Evolutionary conservation across 2,329 filamentous ascomycete genomes (phyloP).

Genomic region (Parascedosporium putredinis): DNA sequence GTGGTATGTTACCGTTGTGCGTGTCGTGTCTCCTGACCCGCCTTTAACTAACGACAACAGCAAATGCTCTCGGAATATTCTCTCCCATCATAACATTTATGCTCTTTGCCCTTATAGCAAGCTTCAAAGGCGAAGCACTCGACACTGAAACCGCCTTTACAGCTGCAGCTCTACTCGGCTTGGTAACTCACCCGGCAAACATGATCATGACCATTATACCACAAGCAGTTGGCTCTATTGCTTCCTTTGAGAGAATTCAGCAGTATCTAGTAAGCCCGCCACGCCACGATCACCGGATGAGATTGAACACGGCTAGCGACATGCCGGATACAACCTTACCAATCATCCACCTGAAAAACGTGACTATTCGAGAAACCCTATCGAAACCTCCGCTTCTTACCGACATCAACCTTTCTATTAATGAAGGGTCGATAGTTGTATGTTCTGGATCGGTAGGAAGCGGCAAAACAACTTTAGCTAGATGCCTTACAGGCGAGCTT

Average conservation of each 20-base stretch:
- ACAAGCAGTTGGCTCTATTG: conserved; percentile 11
- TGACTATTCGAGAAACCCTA: no score
- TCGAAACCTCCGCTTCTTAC: no score
- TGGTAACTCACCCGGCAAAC: background rate
- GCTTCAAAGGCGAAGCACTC: background rate
- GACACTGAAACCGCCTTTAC: background rate
- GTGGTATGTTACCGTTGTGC: background rate
- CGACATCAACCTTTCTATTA: no score
- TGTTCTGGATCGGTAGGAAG: conserved; percentile 11
- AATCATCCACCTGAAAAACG: conserved; percentile 9
- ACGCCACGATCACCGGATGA: no score
- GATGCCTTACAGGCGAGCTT: conserved; percentile 7
- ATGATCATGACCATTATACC: conserved; percentile 15
- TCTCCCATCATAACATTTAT: background rate
- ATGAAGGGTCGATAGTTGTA: conserved; percentile 8
- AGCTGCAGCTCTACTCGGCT: background rate
- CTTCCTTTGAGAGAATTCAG: conserved; percentile 16
- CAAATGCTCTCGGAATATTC: background rate
- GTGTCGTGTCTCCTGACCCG: no score
- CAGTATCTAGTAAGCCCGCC: no score
- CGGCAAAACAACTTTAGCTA: conserved; percentile 10
- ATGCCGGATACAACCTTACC: background rate
- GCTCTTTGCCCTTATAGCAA: background rate
- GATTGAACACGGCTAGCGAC: no score
- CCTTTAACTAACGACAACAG: no score